These are phyloP conservation scores for Silene coronaria DNA, from an alignment of 179 eudicot species.

Conservation along the genomic window DNA sequence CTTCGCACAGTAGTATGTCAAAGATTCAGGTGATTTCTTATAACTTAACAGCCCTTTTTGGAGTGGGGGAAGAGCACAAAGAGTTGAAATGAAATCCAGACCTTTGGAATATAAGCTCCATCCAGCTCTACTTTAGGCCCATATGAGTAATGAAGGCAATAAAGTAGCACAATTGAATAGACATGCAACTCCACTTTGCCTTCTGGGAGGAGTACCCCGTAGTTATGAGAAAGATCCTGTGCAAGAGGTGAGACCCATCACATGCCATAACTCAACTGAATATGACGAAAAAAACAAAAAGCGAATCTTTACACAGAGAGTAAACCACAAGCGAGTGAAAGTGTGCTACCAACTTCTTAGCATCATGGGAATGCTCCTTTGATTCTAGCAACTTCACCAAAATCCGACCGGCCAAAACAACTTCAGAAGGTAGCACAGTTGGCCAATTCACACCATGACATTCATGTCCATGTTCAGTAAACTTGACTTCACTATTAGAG, in stretches of 20 bases:
- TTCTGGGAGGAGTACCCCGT: slow-evolving; percentile 50
- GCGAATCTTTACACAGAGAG: slow-evolving; percentile 6
- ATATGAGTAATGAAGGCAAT: slow-evolving; percentile 53
- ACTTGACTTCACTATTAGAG: slow-evolving; percentile 28
- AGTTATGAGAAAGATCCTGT: slow-evolving; percentile 77
- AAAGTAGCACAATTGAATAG: slow-evolving; percentile 58
- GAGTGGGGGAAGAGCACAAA: neutral
- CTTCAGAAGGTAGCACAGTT: slow-evolving; percentile 70
- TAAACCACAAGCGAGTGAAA: slow-evolving; percentile 13
- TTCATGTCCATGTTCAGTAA: slow-evolving; percentile 74
- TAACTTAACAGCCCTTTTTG: neutral
- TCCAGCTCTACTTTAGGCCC: slow-evolving; percentile 36
- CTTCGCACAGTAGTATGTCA: neutral
- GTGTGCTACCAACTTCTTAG: slow-evolving; percentile 38
- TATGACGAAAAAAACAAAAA: slow-evolving; percentile 5
- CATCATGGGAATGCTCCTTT: slow-evolving; percentile 24
- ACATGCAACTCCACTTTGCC: slow-evolving; percentile 71
- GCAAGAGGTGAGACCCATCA: slow-evolving; percentile 13
- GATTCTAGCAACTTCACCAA: slow-evolving; percentile 51
- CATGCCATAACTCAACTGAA: neutral
- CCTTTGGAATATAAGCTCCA: slow-evolving; percentile 58
- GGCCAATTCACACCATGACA: slow-evolving; percentile 88
- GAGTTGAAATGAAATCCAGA: slow-evolving; percentile 7
- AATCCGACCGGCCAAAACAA: slow-evolving; percentile 78
- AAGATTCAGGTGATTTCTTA: neutral